Percentiles rank a stretch among this genome's conserved stretches.
These are phyloP conservation scores for Aurinia saxatilis DNA, from an alignment of 345 rosid species.

Conservation along the genomic window DNA sequence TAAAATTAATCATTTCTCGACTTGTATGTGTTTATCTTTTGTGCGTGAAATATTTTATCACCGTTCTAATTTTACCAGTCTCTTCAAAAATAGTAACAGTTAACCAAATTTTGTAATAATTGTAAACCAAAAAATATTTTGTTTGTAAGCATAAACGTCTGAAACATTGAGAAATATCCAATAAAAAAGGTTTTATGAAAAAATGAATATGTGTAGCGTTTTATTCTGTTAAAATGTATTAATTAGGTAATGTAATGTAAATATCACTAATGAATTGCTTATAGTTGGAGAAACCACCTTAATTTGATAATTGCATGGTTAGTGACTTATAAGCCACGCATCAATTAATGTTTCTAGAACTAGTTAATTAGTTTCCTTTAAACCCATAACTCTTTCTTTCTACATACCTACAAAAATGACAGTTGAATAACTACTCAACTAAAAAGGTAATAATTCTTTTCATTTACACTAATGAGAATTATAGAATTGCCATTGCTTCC, in stretches of 20 bases:
- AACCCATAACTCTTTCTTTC: neutral
- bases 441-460: neutral
- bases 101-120: too few relatives aligned
- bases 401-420: neutral
- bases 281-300: neutral
- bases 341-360: slow-evolving; percentile 1
- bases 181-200: neutral
- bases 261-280: neutral
- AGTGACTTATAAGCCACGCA: slow-evolving; percentile 18
- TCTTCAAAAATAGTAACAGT: too few relatives aligned
- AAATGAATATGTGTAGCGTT: neutral
- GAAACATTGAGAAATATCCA: neutral
- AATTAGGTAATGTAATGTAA: neutral
- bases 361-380: neutral
- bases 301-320: neutral
- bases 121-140: too few relatives aligned
- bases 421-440: neutral
- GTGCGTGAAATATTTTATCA: too few relatives aligned
- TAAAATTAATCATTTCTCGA: too few relatives aligned
- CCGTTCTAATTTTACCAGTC: too few relatives aligned
- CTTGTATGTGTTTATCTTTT: too few relatives aligned
- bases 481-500: neutral
- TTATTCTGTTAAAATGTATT: neutral
- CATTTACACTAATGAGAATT: neutral
- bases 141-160: too few relatives aligned